Evolutionary conservation across 2,329 filamentous ascomycete species (phyloP), one percentile per base, ranked within the genome.

Genomic region (Triangularia setosa): DNA sequence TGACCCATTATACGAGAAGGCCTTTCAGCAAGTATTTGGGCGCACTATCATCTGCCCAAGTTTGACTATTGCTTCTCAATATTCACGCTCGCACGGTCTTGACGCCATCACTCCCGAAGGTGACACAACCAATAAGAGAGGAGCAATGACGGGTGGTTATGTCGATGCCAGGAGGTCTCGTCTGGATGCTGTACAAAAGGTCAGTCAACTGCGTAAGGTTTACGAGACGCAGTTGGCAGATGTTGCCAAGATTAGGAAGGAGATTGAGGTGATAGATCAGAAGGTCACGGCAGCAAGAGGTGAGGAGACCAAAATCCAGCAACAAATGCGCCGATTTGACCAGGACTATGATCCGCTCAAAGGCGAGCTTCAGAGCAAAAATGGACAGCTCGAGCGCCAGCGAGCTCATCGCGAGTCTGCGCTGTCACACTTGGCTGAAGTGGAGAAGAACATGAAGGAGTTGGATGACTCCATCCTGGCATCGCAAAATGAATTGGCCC

Each of bases 11-110:
- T 97, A 89, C 70, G 92, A 96, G 64, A 90, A 87, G 71, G 95
- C 95, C 0, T 95, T 99, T 75, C 88, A 91, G 73, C 93, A 97
- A 74, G 92, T 99, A 0, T 99, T 99, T 77, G 95, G 93, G 56
- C 96, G 92, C 76, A 95, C 92, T 0, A 92, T 99, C 60, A 90
- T 99, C 63, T 98, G 95, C 70, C 93, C 94, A 2, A 96, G 92
- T 70, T 80, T 99, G 67, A 87, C 91, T 58, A 87, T 97, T 64
- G 95, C 93, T 57, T 87, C 90, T 12, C 93, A 97, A 73, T 97
- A 97, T 74, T 92, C 95, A 23, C 87, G 94, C 72, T 96, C 91
- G 71, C 94, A 98, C 72, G 91, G 91, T 18, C 88, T 98, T 24
- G 93, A 93, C 71, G 93, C 92, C 33, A 97, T 99, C 69, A 99